Percentiles rank a stretch among this genome's conserved stretches.
Conservation (phyloP, 192 early-diverging fungal genomes). For the Glomus cerebriforme region DNA sequence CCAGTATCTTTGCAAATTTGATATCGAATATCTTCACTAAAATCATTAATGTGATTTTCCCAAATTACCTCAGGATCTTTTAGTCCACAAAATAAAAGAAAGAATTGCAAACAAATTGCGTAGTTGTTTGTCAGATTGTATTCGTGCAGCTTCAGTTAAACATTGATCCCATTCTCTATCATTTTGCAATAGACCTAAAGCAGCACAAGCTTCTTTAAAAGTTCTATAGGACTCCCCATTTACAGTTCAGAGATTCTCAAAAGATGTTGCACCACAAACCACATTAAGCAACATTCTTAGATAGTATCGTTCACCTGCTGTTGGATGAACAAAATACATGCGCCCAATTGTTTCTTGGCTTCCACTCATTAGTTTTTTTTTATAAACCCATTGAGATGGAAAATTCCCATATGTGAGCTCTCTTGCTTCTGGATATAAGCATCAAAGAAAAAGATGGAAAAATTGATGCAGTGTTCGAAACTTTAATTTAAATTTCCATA, state of each 20-base stretch:
- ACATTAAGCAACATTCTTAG: conserved; percentile 31
- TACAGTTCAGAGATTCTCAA: conserved; percentile 32
- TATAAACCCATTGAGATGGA: conserved; percentile 29
- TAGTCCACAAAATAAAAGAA: not conserved
- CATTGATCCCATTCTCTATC: conserved; percentile 36
- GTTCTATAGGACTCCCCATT: conserved; percentile 1
- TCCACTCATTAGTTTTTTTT: conserved; percentile 27
- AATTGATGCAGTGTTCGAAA: no score
- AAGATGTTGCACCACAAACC: conserved; percentile 32
- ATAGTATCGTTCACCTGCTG: conserved; percentile 36
- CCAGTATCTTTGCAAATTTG: not conserved
- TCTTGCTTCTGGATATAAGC: no score
- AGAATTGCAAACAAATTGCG: conserved; percentile 33
- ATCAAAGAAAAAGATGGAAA: no score
- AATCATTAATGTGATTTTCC: not conserved
- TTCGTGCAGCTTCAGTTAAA: conserved; percentile 25
- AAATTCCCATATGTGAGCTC: no score
- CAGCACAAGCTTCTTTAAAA: conserved; percentile 36
- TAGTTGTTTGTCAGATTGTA: conserved; percentile 28
- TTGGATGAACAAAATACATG: conserved; percentile 27
- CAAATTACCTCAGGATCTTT: conserved; percentile 13
- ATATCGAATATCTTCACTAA: conserved; percentile 28
- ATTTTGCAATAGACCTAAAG: conserved; percentile 33
- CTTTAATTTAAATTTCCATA: no score
- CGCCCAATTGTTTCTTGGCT: conserved; percentile 27